Evolutionary conservation across 805 yeast genomes (phyloP).

Genomic region (Hanseniaspora nectarophila): DNA sequence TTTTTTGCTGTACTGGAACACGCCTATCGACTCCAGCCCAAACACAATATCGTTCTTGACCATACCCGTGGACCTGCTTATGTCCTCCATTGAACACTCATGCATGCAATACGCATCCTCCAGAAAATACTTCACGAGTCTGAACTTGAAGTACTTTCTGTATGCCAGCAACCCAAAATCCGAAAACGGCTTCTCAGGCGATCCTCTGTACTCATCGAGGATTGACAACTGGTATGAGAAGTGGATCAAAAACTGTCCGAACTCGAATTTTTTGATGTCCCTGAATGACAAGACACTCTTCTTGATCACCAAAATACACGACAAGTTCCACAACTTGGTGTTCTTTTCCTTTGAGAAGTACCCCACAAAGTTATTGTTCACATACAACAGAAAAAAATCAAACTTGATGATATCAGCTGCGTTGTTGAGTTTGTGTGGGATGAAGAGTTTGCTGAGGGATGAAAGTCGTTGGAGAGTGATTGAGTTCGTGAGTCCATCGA

Average conservation of each 20-base stretch:
- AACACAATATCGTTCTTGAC: slow-evolving; percentile 73
- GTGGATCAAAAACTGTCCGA: slow-evolving; percentile 78
- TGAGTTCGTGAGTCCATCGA: slow-evolving; percentile 78
- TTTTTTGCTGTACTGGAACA: slow-evolving; percentile 32
- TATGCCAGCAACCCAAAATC: slow-evolving; percentile 78
- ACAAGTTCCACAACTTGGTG: slow-evolving; percentile 60
- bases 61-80: slow-evolving; percentile 72
- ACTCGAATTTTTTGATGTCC: slow-evolving; percentile 73
- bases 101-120: slow-evolving; percentile 14
- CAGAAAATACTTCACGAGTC: slow-evolving; percentile 38
- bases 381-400: slow-evolving; percentile 73
- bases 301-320: slow-evolving; percentile 64
- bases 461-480: slow-evolving; percentile 83
- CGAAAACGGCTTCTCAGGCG: slow-evolving; percentile 91
- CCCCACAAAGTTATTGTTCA: slow-evolving; percentile 68
- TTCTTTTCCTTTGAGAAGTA: slow-evolving; percentile 81
- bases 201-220: slow-evolving; percentile 63
- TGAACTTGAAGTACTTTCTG: slow-evolving; percentile 71
- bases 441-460: slow-evolving; percentile 72
- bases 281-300: slow-evolving; percentile 37
- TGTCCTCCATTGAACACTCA: slow-evolving; percentile 43
- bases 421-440: slow-evolving; percentile 72
- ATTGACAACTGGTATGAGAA: slow-evolving; percentile 73
- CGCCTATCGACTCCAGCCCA: slow-evolving; percentile 67
- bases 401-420: slow-evolving; percentile 5